Base-by-base conservation (phyloP, 331 rosid genomes). In the Stylosanthes scabra region DNA sequence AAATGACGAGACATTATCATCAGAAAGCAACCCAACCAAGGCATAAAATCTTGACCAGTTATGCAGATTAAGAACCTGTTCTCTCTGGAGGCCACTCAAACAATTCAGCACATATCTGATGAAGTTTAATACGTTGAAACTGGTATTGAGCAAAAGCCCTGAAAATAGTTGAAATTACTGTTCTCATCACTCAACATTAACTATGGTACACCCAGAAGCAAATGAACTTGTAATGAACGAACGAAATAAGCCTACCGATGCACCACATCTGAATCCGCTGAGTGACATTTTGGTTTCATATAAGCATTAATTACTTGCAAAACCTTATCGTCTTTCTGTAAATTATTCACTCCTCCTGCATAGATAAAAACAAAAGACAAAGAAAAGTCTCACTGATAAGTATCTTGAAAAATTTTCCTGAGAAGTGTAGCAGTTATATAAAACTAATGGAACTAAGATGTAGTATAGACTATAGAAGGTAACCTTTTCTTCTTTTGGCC, bases 271-370 rank as follows among this genome's bases (percentile, higher is more conserved):
- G 97, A 91, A 86, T 87, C 91, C 39, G 90, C 89, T 1, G 68
- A 39, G 78, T 89, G 97, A 76, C 93, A 87, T 77, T 83, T 91
- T 70, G 97, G 97, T 79, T 81, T 86, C 81, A 84, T 63, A 83
- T 82, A 91, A 72, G 97, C 97, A 65, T 87, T 64, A 40, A 91
- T 83, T 62, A 91, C 96, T 80, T 76, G 82, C 81, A 80, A 57
- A 75, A 80, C 46, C 5, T 62, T 72, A 46, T 70, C 83, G 66
- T 79, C 82, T 51, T 47, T 62, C 27, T 47, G 66, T 57, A 79
- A 70, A 49, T 68, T 56, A 47, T 69, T 75, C 47, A 14, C 39
- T 51, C 66, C 40, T 80, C 88, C 97, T 91, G 63, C 83, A 77
- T 74, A 54, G 51, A 59, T 64, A 52, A 52, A 52, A n/a, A 15